Evolutionary conservation across 106 monocot genomes (phyloP).

Genomic region (Dendrobium catenatum): DNA sequence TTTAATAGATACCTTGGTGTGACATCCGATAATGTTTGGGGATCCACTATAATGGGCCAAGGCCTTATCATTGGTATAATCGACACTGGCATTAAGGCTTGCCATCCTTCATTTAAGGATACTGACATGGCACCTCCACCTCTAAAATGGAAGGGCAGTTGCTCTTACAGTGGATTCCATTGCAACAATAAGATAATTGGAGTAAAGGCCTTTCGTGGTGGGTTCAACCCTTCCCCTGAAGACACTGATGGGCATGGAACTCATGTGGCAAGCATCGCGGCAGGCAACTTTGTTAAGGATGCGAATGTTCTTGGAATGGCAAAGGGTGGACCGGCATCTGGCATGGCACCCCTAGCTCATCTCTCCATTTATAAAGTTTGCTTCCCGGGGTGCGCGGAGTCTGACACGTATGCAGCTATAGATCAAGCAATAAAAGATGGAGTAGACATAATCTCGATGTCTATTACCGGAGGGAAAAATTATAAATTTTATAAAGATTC

Average conservation of each 20-base stretch:
- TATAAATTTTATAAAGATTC: not conserved
- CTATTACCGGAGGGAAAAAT: constrained; percentile 1
- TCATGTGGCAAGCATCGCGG: constrained; percentile 16
- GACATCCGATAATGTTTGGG: not conserved
- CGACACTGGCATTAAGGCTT: not conserved
- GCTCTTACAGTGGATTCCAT: not conserved
- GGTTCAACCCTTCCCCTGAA: not conserved
- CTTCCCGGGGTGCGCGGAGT: not conserved
- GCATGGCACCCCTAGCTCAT: constrained; percentile 13
- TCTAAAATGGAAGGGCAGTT: constrained; percentile 15
- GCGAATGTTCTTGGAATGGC: constrained; percentile 13
- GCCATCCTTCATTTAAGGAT: constrained; percentile 21
- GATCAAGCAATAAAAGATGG: constrained; percentile 24
- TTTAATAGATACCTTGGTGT: not conserved
- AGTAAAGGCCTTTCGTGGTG: not conserved
- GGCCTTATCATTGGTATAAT: not conserved
- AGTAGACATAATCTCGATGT: constrained; percentile 25
- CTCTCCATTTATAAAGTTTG: constrained; percentile 19
- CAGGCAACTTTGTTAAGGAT: constrained; percentile 5
- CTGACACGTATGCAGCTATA: constrained; percentile 3
- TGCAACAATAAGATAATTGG: constrained; percentile 25
- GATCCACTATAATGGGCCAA: not conserved
- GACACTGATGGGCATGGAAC: constrained; percentile 17
- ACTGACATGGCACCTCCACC: constrained; percentile 7
- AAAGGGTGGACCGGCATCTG: constrained; percentile 1